phyloP scores from a whole-genome alignment of 2,329 filamentous ascomycete species.

The Aspergillus brunneoviolaceus region DNA sequence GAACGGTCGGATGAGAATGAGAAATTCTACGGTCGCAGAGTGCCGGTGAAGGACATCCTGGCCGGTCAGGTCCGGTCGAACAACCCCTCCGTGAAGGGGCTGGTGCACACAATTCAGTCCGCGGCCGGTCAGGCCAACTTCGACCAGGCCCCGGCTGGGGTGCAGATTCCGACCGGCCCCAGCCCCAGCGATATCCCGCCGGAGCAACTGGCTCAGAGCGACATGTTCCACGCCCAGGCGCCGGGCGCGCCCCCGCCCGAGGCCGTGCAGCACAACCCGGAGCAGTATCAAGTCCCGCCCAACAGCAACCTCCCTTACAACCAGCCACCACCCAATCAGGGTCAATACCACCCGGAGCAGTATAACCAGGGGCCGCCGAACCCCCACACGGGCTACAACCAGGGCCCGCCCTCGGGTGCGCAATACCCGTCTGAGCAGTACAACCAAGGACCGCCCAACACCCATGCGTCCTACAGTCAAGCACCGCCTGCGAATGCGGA shows the following conservation, averaged over 20 bases:
- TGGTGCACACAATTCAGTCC: conserved; percentile 9
- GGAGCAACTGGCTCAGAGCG: neutral
- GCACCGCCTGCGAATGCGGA: neutral
- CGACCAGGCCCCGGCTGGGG: conserved; percentile 5
- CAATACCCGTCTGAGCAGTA: neutral
- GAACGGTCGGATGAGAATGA: conserved; percentile 83
- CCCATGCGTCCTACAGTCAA: neutral
- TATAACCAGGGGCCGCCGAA: neutral
- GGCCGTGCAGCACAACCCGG: neutral
- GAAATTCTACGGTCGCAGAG: conserved; percentile 68
- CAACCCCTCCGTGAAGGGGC: conserved; percentile 4
- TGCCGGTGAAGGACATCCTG: conserved; percentile 62
- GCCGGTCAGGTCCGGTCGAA: conserved; percentile 48
- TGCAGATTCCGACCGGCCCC: conserved; percentile 5
- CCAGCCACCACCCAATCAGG: neutral
- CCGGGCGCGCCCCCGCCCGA: neutral
- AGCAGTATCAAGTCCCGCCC: neutral
- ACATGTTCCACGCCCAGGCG: neutral
- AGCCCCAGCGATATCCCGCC: conserved; percentile 9
- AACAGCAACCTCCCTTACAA: neutral
- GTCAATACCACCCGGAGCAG: neutral
- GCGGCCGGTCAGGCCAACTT: conserved; percentile 11
- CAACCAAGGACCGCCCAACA: neutral
- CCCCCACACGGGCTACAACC: neutral
- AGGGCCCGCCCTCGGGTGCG: neutral